Evolutionary conservation across 1,284 basidiomycete genomes (phyloP).

Genomic region (Agroathelia rolfsii): DNA sequence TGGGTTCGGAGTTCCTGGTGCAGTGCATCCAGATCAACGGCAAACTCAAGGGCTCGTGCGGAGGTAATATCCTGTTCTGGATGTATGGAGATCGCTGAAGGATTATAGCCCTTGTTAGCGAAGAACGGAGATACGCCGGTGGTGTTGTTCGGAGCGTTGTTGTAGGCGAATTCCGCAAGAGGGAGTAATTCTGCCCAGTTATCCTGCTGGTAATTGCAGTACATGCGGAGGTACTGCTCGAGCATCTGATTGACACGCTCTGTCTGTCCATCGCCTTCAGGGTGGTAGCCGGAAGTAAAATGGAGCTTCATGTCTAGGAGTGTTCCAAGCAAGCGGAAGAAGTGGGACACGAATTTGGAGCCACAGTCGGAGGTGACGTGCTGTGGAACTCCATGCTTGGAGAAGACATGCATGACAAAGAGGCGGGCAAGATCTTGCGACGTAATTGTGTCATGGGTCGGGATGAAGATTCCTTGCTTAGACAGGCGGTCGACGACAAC

Average conservation of each 20-base stretch:
- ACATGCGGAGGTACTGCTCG: conserved; percentile 26
- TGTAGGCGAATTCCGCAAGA: conserved; percentile 29
- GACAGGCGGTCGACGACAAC: conserved; percentile 31
- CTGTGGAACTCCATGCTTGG: conserved; percentile 18
- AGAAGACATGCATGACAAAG: conserved; percentile 21
- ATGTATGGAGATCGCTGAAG: conserved; percentile 15
- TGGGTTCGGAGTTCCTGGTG: too few relatives aligned
- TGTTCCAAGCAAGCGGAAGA: conserved; percentile 16
- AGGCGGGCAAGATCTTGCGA: conserved; percentile 20
- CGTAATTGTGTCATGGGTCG: conserved; percentile 15
- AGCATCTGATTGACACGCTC: conserved; percentile 31
- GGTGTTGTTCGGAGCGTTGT: conserved; percentile 20
- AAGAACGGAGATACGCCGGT: conserved; percentile 26
- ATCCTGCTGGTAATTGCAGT: conserved; percentile 24
- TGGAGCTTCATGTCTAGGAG: conserved; percentile 13
- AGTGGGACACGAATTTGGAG: conserved; percentile 17
- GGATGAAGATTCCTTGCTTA: conserved; percentile 26
- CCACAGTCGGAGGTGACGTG: conserved; percentile 22
- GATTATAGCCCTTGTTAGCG: conserved; percentile 24
- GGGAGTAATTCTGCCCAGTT: conserved; percentile 27
- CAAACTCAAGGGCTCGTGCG: conserved; percentile 22
- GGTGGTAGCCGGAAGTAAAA: conserved; percentile 23
- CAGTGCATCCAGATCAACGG: conserved; percentile 12
- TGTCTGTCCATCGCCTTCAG: conserved; percentile 34
- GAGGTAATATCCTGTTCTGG: conserved; percentile 82